Percentiles rank a stretch among this genome's conserved stretches.
phyloP scores from a whole-genome alignment of 2,329 filamentous ascomycete species.

The Hypoxylon sp. region DNA sequence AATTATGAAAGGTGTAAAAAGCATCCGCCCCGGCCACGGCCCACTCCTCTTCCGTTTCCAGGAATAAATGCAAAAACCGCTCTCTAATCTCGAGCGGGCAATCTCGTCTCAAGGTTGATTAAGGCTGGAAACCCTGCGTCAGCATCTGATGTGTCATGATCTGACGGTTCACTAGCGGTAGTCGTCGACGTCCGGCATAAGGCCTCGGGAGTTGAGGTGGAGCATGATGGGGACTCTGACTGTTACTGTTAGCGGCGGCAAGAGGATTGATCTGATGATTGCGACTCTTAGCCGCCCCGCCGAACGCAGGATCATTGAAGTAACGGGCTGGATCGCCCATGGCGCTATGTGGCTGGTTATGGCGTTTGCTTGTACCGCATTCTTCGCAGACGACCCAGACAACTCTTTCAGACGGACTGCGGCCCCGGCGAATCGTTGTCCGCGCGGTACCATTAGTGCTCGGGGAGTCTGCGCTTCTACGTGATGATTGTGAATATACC shows the following conservation, averaged over 20 bases:
- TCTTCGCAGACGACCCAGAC: constrained; percentile 53
- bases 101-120: background rate
- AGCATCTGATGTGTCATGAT: constrained; percentile 52
- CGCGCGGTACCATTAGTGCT: constrained; percentile 43
- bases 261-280: constrained; percentile 14
- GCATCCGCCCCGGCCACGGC: background rate
- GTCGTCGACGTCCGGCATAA: constrained; percentile 45
- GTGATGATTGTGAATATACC: constrained; percentile 47
- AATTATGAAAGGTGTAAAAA: background rate
- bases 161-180: constrained; percentile 49
- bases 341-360: constrained; percentile 42
- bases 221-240: constrained; percentile 30
- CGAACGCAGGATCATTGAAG: constrained; percentile 49
- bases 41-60: constrained; percentile 5
- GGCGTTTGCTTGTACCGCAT: constrained; percentile 50
- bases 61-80: constrained; percentile 22
- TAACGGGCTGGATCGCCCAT: constrained; percentile 51
- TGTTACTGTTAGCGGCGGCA: constrained; percentile 7
- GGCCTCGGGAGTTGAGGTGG: constrained; percentile 38
- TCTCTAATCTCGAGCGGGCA: background rate
- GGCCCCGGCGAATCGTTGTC: constrained; percentile 44
- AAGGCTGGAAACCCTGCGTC: constrained; percentile 49
- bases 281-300: constrained; percentile 24
- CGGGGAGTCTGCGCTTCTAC: constrained; percentile 43
- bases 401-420: constrained; percentile 45